phyloP scores from a whole-genome alignment of 768 basidiomycete genomes.

The Leccinum rimulosum region DNA sequence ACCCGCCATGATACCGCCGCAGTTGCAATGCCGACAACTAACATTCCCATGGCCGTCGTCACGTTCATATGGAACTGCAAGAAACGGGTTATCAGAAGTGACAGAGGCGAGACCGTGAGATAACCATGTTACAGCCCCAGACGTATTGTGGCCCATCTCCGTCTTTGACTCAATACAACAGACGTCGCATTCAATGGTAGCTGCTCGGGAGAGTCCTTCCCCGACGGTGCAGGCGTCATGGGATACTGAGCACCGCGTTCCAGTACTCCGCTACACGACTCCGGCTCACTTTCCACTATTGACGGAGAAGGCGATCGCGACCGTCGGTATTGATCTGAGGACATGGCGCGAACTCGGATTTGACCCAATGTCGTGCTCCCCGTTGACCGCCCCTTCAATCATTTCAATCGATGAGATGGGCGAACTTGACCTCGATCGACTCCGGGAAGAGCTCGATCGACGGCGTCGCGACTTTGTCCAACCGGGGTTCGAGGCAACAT shows the following conservation, averaged over 20 bases:
- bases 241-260: slow-evolving; percentile 25
- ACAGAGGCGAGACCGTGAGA: slow-evolving; percentile 17
- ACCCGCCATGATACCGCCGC: slow-evolving; percentile 75
- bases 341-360: slow-evolving; percentile 23
- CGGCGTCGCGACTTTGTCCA: slow-evolving; percentile 41
- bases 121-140: slow-evolving; percentile 27
- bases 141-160: slow-evolving; percentile 12
- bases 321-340: slow-evolving; percentile 22
- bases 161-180: slow-evolving; percentile 15
- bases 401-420: slow-evolving; percentile 34
- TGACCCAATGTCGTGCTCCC: slow-evolving; percentile 16
- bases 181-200: slow-evolving; percentile 8
- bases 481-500: slow-evolving; percentile 61
- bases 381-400: slow-evolving; percentile 29
- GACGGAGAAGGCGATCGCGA: slow-evolving; percentile 33
- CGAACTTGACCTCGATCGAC: slow-evolving; percentile 36
- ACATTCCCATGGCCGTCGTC: slow-evolving; percentile 59
- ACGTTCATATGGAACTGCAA: slow-evolving; percentile 31
- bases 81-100: slow-evolving; percentile 20
- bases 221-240: slow-evolving; percentile 30
- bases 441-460: slow-evolving; percentile 41
- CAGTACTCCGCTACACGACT: slow-evolving; percentile 19
- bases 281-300: slow-evolving; percentile 30
- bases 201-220: slow-evolving; percentile 30
- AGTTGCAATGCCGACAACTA: slow-evolving; percentile 65